Evolutionary conservation across 148 eudicot species (phyloP).

Genomic region (Cornus kousa): DNA sequence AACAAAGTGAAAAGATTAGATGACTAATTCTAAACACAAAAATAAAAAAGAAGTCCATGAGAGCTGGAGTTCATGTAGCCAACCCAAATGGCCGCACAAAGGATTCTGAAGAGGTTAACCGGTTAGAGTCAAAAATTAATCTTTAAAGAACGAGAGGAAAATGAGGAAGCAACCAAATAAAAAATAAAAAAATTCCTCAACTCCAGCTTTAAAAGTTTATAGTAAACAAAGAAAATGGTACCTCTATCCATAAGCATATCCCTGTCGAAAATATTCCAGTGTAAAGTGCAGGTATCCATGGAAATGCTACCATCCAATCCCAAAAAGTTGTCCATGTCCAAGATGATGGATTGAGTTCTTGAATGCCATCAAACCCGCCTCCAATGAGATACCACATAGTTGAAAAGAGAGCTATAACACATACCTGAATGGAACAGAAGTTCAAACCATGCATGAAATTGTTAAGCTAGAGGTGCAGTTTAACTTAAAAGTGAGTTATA

Average conservation of each 20-base stretch:
- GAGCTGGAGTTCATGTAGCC: no score
- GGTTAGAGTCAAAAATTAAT: not conserved
- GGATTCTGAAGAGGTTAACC: no score
- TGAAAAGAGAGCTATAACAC: constrained; percentile 53
- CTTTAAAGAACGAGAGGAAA: not conserved
- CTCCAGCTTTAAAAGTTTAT: not conserved
- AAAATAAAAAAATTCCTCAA: not conserved
- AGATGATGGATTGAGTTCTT: constrained; percentile 26
- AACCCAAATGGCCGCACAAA: no score
- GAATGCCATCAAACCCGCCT: constrained; percentile 30
- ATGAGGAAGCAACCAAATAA: not conserved
- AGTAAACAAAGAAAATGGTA: constrained; percentile 15
- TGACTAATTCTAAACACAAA: no score
- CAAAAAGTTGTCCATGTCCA: constrained; percentile 47
- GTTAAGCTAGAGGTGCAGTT: not conserved
- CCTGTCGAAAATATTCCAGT: constrained; percentile 67
- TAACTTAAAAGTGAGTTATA: not conserved
- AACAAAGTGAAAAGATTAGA: no score
- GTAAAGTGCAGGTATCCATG: constrained; percentile 76
- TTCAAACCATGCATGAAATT: constrained; percentile 10
- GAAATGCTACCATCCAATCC: constrained; percentile 43
- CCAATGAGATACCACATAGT: constrained; percentile 47
- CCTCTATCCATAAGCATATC: constrained; percentile 77
- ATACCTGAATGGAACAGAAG: constrained; percentile 37
- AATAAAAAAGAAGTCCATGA: no score